Evolutionary conservation across 164 flowering plant species (phyloP).

Genomic region (Berberis thunbergii): DNA sequence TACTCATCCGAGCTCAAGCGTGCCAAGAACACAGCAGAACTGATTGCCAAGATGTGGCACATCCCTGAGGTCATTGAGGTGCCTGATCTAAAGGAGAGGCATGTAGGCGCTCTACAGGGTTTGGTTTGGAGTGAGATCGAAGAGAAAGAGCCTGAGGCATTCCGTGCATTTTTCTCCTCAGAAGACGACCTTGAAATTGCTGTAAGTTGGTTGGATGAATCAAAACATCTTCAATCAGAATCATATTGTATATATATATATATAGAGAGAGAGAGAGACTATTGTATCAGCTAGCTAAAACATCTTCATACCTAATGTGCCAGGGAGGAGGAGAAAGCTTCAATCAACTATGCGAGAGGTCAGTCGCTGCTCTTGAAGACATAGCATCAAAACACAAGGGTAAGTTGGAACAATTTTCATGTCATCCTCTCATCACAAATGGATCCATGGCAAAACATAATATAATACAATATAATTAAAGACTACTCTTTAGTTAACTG

Average conservation of each 20-base stretch:
- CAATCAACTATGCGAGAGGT: constrained; percentile 23
- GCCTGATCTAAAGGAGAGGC: constrained; percentile 24
- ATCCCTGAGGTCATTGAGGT: constrained; percentile 18
- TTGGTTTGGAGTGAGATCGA: constrained; percentile 18
- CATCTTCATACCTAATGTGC: background rate
- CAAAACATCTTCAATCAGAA: too few species aligned
- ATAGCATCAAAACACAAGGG: constrained; percentile 27
- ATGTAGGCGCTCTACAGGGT: constrained; percentile 26
- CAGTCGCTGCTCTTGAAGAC: constrained; percentile 21
- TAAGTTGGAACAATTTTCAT: background rate
- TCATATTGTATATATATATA: background rate
- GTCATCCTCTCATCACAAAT: background rate
- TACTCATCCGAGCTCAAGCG: constrained; percentile 16
- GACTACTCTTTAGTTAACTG: background rate
- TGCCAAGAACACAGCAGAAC: constrained; percentile 15
- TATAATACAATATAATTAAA: background rate
- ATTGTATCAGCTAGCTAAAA: background rate
- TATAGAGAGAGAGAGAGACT: background rate
- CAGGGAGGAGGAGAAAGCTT: constrained; percentile 30
- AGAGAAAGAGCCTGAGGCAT: constrained; percentile 26
- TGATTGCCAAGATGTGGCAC: constrained; percentile 15
- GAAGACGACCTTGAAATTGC: constrained; percentile 22
- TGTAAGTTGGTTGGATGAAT: background rate
- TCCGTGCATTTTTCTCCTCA: constrained; percentile 23
- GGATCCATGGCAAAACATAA: background rate